Evolutionary conservation across 176 grass and related monocot genomes (phyloP), one percentile per base, ranked within the genome.

Genomic region (Elymus sibiricus): DNA sequence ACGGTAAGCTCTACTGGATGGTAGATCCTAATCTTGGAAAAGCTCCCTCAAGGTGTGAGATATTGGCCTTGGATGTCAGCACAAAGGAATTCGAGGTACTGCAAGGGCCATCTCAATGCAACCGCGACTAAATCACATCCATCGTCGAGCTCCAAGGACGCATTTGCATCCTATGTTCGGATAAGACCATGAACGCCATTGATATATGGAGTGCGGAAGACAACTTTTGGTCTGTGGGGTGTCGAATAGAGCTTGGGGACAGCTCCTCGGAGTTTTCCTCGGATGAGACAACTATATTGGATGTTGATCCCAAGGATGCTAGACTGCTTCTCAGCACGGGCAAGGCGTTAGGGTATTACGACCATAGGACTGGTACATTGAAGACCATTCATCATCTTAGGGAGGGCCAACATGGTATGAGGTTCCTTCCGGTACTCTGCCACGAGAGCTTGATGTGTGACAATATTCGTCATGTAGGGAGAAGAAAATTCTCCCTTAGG

Each of bases 1-100:
- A 72, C 14, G 80, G 66, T 7, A 82, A 71, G 17, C 11, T 82
- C 2, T 71, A 82, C 5, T 82, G 80, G 80, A 59, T 82, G 66
- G 66, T 56, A 1, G 80, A 82, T 13, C 7, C 22, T 22, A 5
- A 59, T 17, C 81, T 73, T 5, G 67, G 51, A 15, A 40, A 42
- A 0, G 13, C 14, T 26, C 43, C 67, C 3, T 11, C 14, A 8
- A 4, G 7, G 16, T 15, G 53, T 8, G 81, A 73, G 12, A 40
- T 83, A 17, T 6, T 73, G 13, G 22, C 14, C 10, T 53, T 73
- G 4, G 80, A 82, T 15, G 8, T 82, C 11, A 27, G 47, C 12
- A 70, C 22, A 0, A 2, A 34, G 2, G 14, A 71, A n/a, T 82
- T 71, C 8, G 13, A 82, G 65, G 22, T 59, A 32, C 9, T 58